Percentiles rank a stretch among this genome's conserved stretches.
These are phyloP conservation scores for Melanogaster broomeanus DNA, from an alignment of 768 basidiomycete species.

Conservation along the genomic window DNA sequence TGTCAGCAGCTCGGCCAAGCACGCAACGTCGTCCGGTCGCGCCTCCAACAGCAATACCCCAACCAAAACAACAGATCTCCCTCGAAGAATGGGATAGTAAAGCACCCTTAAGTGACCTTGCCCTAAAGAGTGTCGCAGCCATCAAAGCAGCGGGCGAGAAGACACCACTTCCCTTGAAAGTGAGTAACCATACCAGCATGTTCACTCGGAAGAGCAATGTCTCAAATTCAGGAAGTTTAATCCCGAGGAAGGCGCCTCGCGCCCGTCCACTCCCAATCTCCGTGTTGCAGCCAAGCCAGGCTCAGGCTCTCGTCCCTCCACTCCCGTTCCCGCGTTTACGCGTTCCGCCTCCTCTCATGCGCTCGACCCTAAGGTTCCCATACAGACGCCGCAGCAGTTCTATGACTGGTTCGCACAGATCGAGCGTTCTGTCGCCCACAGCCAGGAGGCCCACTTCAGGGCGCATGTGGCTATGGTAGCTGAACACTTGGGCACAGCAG, in stretches of 20 bases:
- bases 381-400: conserved; percentile 93
- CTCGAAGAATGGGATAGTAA: conserved; percentile 93
- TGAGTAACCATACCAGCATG: conserved; percentile 33
- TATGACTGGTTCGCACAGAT: conserved; percentile 95
- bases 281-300: conserved; percentile 42
- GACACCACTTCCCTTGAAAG: conserved; percentile 73
- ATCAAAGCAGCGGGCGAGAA: conserved; percentile 65
- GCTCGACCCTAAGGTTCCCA: conserved; percentile 73
- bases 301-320: conserved; percentile 47
- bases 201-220: conserved; percentile 10
- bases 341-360: conserved; percentile 43
- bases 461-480: conserved; percentile 78
- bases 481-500: conserved; percentile 77
- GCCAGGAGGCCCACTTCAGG: conserved; percentile 91
- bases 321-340: conserved; percentile 27
- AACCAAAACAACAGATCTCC: conserved; percentile 51
- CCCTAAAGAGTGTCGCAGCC: conserved; percentile 62
- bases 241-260: conserved; percentile 37
- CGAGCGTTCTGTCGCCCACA: conserved; percentile 87
- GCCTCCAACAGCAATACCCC: conserved; percentile 26
- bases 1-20: conserved; percentile 23
- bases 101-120: conserved; percentile 72
- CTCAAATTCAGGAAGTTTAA: conserved; percentile 44
- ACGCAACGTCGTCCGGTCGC: conserved; percentile 29
- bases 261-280: conserved; percentile 35